Evolutionary conservation across 2,329 filamentous ascomycete genomes (phyloP).

Genomic region (Aureobasidium vineae): DNA sequence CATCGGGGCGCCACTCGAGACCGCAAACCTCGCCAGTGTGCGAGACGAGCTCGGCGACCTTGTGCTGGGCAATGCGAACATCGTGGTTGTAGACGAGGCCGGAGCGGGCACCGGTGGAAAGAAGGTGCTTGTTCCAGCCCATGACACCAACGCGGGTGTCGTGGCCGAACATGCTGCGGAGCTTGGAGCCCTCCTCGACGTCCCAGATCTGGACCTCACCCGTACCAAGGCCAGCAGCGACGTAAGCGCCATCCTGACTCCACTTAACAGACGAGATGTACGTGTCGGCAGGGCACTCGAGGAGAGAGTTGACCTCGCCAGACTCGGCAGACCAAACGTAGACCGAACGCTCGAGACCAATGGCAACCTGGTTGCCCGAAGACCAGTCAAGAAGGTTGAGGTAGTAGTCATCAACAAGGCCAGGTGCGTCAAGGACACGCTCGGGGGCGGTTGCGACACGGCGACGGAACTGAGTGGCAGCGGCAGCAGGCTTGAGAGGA

Average conservation of each 20-base stretch:
- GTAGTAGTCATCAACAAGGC: constrained; percentile 97
- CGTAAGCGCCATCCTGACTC: constrained; percentile 95
- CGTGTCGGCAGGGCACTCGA: constrained; percentile 85
- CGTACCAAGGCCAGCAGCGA: constrained; percentile 88
- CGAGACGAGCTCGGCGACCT: constrained; percentile 92
- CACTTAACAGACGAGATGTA: constrained; percentile 99
- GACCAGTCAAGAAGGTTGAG: constrained; percentile 99
- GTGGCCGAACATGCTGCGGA: constrained; percentile 98
- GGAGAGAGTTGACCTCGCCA: constrained; percentile 80
- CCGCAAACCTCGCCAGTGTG: constrained; percentile 98
- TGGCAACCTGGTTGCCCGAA: constrained; percentile 94
- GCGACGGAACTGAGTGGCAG: constrained; percentile 82
- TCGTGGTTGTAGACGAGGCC: constrained; percentile 98
- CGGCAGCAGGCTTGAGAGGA: constrained; percentile 74
- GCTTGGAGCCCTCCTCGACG: constrained; percentile 88
- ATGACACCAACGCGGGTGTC: constrained; percentile 96
- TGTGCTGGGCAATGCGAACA: constrained; percentile 95
- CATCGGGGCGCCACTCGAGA: constrained; percentile 95
- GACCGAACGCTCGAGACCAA: constrained; percentile 93
- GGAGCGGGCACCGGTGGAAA: constrained; percentile 91
- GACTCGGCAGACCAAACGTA: constrained; percentile 98
- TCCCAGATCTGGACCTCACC: constrained; percentile 99
- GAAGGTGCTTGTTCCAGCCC: constrained; percentile 98
- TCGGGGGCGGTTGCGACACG: constrained; percentile 93
- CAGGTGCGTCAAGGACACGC: constrained; percentile 92